Percentiles rank a stretch among this genome's conserved stretches.
Evolutionary conservation across 768 basidiomycete species (phyloP).

Genomic region (Mycena latifolia): DNA sequence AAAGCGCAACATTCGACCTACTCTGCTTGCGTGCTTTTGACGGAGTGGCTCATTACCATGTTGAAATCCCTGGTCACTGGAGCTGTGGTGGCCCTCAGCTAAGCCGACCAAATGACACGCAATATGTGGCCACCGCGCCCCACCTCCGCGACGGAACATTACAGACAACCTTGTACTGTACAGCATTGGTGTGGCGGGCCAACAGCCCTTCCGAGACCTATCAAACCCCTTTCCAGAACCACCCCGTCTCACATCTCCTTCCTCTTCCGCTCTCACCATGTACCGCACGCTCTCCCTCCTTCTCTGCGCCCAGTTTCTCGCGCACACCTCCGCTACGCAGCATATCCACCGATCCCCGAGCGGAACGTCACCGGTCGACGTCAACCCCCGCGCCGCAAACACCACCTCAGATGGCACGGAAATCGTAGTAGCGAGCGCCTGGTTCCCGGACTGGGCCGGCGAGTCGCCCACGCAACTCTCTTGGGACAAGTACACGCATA

Average conservation of each 20-base stretch:
- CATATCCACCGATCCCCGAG: background rate
- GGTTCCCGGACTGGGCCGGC: conserved; percentile 63
- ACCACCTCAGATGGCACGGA: background rate
- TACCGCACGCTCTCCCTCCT: background rate
- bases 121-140: no score
- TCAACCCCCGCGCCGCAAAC: background rate
- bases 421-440: conserved; percentile 44
- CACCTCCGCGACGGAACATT: no score
- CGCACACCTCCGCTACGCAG: background rate
- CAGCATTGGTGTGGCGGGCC: no score
- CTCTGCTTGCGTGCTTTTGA: no score
- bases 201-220: background rate
- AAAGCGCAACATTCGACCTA: no score
- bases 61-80: no score
- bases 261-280: background rate
- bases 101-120: no score
- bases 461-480: conserved; percentile 52
- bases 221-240: background rate
- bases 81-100: no score
- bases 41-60: no score
- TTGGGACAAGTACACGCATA: conserved; percentile 63
- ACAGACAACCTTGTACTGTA: no score
- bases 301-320: background rate
- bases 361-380: background rate
- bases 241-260: background rate